phyloP scores from a whole-genome alignment of 169 alveolate genomes.

The Plasmodium vinckei region DNA sequence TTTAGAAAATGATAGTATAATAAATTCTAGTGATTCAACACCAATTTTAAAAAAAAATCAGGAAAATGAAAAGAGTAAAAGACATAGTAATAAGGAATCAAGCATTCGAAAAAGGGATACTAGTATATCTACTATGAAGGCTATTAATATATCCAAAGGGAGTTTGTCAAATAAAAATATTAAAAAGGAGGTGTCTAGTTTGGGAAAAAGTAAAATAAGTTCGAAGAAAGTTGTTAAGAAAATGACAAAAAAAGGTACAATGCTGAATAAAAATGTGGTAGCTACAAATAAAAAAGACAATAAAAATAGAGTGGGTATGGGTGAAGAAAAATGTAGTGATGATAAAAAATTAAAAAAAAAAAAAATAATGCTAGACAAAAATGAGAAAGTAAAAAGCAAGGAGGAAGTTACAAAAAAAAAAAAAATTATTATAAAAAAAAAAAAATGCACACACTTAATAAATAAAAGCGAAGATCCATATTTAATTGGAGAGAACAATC shows the following conservation, averaged over 20 bases:
- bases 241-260: neutral
- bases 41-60: conserved; percentile 7
- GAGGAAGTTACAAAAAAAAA: neutral
- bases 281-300: neutral
- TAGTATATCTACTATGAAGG: conserved; percentile 7
- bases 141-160: neutral
- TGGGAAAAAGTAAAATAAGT: conserved; percentile 1
- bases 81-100: neutral
- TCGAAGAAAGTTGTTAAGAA: neutral
- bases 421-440: neutral
- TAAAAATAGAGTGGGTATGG: neutral
- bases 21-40: conserved; percentile 27
- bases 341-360: conserved; percentile 9
- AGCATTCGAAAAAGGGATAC: neutral
- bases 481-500: neutral
- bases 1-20: conserved; percentile 26
- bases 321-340: neutral
- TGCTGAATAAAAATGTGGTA: neutral
- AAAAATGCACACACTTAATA: neutral
- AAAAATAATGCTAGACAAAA: neutral
- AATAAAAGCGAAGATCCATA: neutral
- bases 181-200: neutral
- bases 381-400: neutral
- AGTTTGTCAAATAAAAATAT: conserved; percentile 11
- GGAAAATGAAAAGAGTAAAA: neutral